Base-by-base conservation (phyloP, 345 rosid genomes). In the Eucalyptus tenuipes region DNA sequence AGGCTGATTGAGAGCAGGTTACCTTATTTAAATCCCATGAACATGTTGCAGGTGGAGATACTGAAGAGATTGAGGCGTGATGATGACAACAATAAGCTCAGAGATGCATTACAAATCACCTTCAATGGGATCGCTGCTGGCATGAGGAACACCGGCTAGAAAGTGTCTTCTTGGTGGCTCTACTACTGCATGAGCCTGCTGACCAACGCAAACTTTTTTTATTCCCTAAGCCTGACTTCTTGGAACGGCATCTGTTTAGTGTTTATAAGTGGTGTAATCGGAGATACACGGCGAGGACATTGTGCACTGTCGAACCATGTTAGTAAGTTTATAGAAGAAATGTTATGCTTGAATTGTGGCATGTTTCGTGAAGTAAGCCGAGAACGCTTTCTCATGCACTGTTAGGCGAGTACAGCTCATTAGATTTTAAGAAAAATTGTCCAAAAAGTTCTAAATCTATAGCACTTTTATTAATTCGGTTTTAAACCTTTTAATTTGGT, bases 101-200 rank as follows among this genome's bases (percentile, higher is more conserved):
- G 99, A 89, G 98, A 98, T 92, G 98, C 99, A 31, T 92, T 97
- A 92, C 97, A 95, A n/a, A 96, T 98, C 90, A 97, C 99, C 55
- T 95, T 96, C 55, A 97, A 97, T 79, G 98, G 99, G 57, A 98
- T 98, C 44, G 99, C 99, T 85, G 99, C 99, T 40, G 99, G 99
- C 33, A 98, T 96, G 99, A 95, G 98, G 92, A 97, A 95, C 89
- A 96, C 99, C 0, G 97, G 98, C 52, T 90, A 61, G 82, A 68
- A 37, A 31, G 42, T 20, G n/a, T 24, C 59, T 20, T 55, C 18
- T 86, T 22, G 37, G 61, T 45, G 87, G 47, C 52, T 52, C 52
- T 37, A 50, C 52, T 27, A 50, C 44, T 40, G 59, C 52, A 86
- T 47, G 45, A 85, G 66, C 88, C 50, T 49, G 88, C 86, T 25